Evolutionary conservation across 495 filamentous ascomycete genomes (phyloP).

Genomic region (Oleoguttula mirabilis): DNA sequence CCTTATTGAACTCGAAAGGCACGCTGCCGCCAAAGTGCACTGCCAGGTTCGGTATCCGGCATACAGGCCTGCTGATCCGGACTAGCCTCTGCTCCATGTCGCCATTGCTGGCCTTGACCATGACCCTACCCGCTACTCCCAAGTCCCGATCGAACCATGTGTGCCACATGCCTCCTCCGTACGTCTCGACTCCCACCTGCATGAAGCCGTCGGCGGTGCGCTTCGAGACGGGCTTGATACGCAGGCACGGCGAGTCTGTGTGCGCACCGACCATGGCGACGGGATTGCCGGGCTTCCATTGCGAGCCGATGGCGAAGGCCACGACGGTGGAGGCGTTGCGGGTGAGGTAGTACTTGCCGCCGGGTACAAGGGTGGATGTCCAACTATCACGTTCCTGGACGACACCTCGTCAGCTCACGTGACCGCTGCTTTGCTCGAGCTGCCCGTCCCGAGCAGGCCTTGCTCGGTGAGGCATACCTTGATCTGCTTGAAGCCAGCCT

Average conservation of each 20-base stretch:
- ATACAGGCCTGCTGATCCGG: conserved; percentile 80
- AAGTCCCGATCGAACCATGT: conserved; percentile 94
- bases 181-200: conserved; percentile 92
- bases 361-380: conserved; percentile 64
- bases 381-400: conserved; percentile 78
- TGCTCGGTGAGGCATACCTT: conserved; percentile 37
- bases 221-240: conserved; percentile 89
- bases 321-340: conserved; percentile 88
- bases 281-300: conserved; percentile 89
- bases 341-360: conserved; percentile 93
- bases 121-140: conserved; percentile 75
- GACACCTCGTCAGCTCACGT: too few species aligned
- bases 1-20: conserved; percentile 87
- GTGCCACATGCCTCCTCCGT: conserved; percentile 78
- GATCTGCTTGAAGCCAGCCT: conserved; percentile 77
- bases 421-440: background rate
- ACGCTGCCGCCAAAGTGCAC: conserved; percentile 83
- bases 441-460: background rate
- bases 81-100: conserved; percentile 73
- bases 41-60: conserved; percentile 82
- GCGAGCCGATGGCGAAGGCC: conserved; percentile 83
- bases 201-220: conserved; percentile 77
- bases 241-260: conserved; percentile 83
- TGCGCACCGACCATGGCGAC: conserved; percentile 94
- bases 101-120: conserved; percentile 63